Base-by-base conservation (phyloP, 176 grass and related monocot genomes). In the Ensete glaucum region DNA sequence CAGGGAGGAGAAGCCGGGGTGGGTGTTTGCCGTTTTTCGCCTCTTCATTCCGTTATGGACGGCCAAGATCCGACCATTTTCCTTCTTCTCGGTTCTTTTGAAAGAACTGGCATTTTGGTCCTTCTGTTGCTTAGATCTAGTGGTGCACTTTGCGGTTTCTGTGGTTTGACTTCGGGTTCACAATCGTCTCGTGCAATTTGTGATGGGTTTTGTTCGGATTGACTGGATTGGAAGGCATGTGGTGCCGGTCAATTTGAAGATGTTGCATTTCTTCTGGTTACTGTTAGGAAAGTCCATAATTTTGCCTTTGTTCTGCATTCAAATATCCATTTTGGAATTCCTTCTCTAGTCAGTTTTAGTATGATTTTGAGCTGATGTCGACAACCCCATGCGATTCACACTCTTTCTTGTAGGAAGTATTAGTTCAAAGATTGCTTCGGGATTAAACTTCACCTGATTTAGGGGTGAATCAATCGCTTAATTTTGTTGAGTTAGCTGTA, bases 21-120 rank as follows among this genome's bases (percentile, higher is more conserved):
- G 84, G 70, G 88, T 84, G 84, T 84, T 54, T 14, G 81, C 83
- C 78, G 81, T 87, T 5, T 17, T 49, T 50, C 20, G 20, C 10
- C 53, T 48, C 17, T 65, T 9, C 22, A 0, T 10, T 3, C 21
- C 3, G 2, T 15, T 50, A 8, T 19, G 9, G 63, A 11, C 13
- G 2, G 20, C 9, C 1, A 29, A 65, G 63, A 65, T 65, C 63
- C 63, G 63, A 65, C 14, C 8, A 11, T 67, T 22, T 53, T 52
- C 53, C 53, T 24, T 54, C 2, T 23, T 54, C 7, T 65, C 9
- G 50, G 8, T 65, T 65, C 11, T 25, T 65, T 25, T 11, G 62
- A 25, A 65, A 25, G 3, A 65, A 65, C 21, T 65, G n/a, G 17
- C 63, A 25, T 26, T 22, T 12, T 65, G 13, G 63, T 27, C n/a